phyloP scores from a whole-genome alignment of 2,329 filamentous ascomycete genomes.

The Hypoxylon sp. region DNA sequence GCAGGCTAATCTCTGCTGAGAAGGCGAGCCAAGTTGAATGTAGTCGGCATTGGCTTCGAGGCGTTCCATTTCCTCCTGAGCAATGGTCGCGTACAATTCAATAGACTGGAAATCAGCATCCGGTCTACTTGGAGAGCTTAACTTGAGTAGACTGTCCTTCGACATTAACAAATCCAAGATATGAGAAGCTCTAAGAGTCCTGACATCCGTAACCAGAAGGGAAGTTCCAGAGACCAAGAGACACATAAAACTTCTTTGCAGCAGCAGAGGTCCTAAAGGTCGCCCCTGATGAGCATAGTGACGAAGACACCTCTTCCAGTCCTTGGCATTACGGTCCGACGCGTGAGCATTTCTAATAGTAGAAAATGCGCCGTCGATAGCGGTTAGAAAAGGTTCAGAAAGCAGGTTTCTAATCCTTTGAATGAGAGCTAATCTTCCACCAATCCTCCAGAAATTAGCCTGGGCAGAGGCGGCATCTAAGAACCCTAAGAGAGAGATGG shows the following conservation, averaged over 20 bases:
- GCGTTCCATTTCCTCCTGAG: conserved; percentile 85
- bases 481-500: conserved; percentile 91
- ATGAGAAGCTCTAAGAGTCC: conserved; percentile 72
- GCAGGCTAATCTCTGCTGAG: conserved; percentile 88
- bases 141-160: conserved; percentile 64
- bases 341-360: conserved; percentile 85
- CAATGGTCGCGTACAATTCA: conserved; percentile 78
- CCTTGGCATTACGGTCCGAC: conserved; percentile 75
- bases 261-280: conserved; percentile 89
- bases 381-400: conserved; percentile 86
- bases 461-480: conserved; percentile 85
- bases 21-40: conserved; percentile 84
- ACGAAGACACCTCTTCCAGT: conserved; percentile 90
- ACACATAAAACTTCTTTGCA: conserved; percentile 90
- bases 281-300: conserved; percentile 85
- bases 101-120: conserved; percentile 71
- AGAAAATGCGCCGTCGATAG: conserved; percentile 90
- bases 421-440: conserved; percentile 81
- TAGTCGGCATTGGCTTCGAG: conserved; percentile 94
- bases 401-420: conserved; percentile 80
- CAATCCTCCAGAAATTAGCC: conserved; percentile 83
- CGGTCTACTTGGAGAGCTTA: conserved; percentile 58
- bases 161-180: conserved; percentile 82
- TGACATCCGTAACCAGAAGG: conserved; percentile 75
- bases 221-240: conserved; percentile 85